Conservation (phyloP, 331 rosid species). For the Malus hybrid region DNA sequence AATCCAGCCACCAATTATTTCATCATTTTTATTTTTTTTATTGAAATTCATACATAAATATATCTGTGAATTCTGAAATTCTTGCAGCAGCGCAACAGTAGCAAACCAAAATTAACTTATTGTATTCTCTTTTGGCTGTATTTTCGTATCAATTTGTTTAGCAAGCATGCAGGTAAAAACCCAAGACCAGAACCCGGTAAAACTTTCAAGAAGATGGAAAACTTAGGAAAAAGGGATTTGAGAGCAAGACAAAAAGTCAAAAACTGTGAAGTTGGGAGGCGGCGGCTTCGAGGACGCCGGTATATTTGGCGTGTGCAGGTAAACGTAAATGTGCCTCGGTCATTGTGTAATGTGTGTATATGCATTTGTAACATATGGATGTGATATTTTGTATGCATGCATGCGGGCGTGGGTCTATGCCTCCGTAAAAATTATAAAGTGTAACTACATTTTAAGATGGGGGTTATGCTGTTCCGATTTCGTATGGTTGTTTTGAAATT, state of each 20-base stretch:
- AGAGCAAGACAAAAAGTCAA: background rate
- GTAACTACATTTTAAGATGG: no score
- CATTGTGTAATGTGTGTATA: background rate
- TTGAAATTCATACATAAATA: background rate
- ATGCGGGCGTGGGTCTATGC: background rate
- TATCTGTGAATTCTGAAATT: conserved; percentile 1
- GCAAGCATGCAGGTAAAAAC: background rate
- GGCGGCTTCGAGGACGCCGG: conserved; percentile 70
- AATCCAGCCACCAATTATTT: background rate
- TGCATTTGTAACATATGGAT: background rate
- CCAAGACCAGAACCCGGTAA: background rate
- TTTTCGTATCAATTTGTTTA: background rate
- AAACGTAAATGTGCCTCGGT: conserved; percentile 17
- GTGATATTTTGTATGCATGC: no score
- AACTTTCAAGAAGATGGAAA: background rate
- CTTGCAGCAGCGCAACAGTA: conserved; percentile 1
- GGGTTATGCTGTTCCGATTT: no score
- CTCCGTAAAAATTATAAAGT: no score
- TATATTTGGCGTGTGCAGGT: conserved; percentile 42
- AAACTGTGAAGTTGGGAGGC: background rate
- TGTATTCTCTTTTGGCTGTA: background rate
- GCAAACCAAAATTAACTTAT: background rate
- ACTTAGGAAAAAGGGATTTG: no score
- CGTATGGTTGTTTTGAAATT: no score
- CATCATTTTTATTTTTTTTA: background rate